Base-by-base conservation (phyloP, 2,329 filamentous ascomycete genomes). In the Ascochyta lentis region DNA sequence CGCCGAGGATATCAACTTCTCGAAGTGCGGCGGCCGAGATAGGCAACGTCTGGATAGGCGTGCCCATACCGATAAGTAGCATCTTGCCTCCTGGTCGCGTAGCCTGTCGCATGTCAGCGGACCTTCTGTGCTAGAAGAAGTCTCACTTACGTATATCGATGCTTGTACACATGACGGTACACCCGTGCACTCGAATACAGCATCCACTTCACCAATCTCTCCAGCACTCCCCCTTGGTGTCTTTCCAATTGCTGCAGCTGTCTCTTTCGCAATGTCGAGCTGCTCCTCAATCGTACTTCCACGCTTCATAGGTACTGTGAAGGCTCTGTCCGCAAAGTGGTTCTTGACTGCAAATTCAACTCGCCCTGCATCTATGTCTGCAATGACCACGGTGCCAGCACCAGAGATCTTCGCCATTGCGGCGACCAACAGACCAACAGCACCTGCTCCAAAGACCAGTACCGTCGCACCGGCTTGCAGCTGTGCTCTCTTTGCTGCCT, bases 21-120 rank as follows among this genome's bases (percentile, higher is more conserved):
- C 89, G 84, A 26, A 91, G 79, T 35, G 89, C 88, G 3, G 89
- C 89, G 5, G 88, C 87, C 7, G 86, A 89, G 41, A 93, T 79
- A 1, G 89, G 89, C 1, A 92, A 80, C 0, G 88, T 91, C 72
- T 92, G 89, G 48, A 91, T 84, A 0, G 89, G 89, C 5, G 85
- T 89, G 34, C 90, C 90, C 89, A 92, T 92, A 49, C 89, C 90
- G 23, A 93, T 89, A 72, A 92, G 86, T 72, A 92, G 83, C 44
- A 92, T 81, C 65, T 87, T 88, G 16, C 89, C 89, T 24, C 89
- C 90, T 0, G 89, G 82, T 54, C 82, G 82, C 9, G 89, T 87
- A 3, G 87, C 74, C 78, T 80, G 41, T 4, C 10, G 24, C 1
- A 40, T 35, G 49, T 69, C 16, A 63, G 57, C 26, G n/a, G n/a